Evolutionary conservation across 352 stramenopile species (phyloP).

Genomic region (Pythium folliculosum): DNA sequence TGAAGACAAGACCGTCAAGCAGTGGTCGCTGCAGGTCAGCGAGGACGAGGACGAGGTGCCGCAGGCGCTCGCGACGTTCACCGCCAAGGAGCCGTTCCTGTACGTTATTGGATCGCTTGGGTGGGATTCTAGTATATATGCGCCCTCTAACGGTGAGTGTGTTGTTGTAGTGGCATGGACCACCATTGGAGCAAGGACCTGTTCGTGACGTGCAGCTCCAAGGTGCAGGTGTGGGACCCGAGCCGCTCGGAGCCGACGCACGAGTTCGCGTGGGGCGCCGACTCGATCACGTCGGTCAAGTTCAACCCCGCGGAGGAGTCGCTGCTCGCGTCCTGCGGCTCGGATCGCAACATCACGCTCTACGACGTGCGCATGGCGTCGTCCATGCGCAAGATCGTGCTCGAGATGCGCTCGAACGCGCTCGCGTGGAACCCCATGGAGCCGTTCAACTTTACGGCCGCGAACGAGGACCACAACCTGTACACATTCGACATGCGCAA

Average conservation of each 20-base stretch:
- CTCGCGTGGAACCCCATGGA: constrained; percentile 99
- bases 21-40: constrained; percentile 81
- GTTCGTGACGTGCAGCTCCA: constrained; percentile 91
- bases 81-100: constrained; percentile 85
- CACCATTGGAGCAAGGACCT: constrained; percentile 95
- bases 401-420: constrained; percentile 96
- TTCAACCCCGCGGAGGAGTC: constrained; percentile 97
- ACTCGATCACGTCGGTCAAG: constrained; percentile 93
- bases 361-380: constrained; percentile 92
- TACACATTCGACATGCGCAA: constrained; percentile 99
- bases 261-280: constrained; percentile 92
- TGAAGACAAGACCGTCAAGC: constrained; percentile 95
- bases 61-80: constrained; percentile 69
- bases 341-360: constrained; percentile 92
- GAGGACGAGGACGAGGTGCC: constrained; percentile 76
- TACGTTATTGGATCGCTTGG: constrained; percentile 34
- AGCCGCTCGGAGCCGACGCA: constrained; percentile 92
- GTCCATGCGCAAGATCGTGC: constrained; percentile 96
- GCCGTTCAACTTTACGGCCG: constrained; percentile 98
- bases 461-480: constrained; percentile 99
- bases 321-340: constrained; percentile 95
- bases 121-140: too few relatives aligned
- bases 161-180: constrained; percentile 92
- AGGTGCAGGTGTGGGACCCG: constrained; percentile 97
- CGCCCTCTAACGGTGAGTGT: too few relatives aligned